phyloP scores from a whole-genome alignment of 805 yeast species.

The Cyberlindnera nakhonratchasimensis region DNA sequence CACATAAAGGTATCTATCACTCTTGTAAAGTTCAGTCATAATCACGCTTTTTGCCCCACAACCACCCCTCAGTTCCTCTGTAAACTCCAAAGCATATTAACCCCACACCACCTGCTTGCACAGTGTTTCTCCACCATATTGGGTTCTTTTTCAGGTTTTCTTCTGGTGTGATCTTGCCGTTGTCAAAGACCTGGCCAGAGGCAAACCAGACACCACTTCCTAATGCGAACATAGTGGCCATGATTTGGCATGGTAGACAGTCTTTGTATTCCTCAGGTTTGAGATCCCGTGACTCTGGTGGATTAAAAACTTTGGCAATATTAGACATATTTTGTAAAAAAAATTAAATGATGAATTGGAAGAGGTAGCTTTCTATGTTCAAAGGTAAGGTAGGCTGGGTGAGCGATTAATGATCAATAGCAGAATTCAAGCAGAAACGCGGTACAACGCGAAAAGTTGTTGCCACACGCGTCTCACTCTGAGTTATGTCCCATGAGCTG shows the following conservation, averaged over 20 bases:
- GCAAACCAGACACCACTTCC: slow-evolving; percentile 63
- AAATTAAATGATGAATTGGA: too few species aligned
- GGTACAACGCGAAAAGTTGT: not conserved
- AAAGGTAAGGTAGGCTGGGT: too few species aligned
- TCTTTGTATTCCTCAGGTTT: slow-evolving; percentile 43
- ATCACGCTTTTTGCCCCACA: slow-evolving; percentile 38
- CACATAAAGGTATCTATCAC: too few species aligned
- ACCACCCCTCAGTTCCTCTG: slow-evolving; percentile 62
- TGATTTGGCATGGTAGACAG: slow-evolving; percentile 67
- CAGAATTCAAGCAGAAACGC: too few species aligned
- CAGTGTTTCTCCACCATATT: slow-evolving; percentile 56
- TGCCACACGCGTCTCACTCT: not conserved
- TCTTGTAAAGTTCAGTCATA: not conserved
- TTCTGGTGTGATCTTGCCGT: slow-evolving; percentile 33
- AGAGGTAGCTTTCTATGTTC: too few species aligned
- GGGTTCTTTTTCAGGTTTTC: slow-evolving; percentile 42
- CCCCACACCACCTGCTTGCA: slow-evolving; percentile 51
- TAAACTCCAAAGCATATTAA: slow-evolving; percentile 55
- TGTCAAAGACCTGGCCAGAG: slow-evolving; percentile 51
- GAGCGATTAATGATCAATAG: too few species aligned
- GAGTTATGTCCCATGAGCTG: not conserved
- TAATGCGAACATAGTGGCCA: slow-evolving; percentile 56
- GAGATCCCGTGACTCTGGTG: slow-evolving; percentile 27
- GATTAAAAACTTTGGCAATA: slow-evolving; percentile 26
- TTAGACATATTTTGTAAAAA: slow-evolving; percentile 21